Evolutionary conservation across 495 filamentous ascomycete species (phyloP), one percentile per base, ranked within the genome.

Genomic region (Penicillium coffeae): DNA sequence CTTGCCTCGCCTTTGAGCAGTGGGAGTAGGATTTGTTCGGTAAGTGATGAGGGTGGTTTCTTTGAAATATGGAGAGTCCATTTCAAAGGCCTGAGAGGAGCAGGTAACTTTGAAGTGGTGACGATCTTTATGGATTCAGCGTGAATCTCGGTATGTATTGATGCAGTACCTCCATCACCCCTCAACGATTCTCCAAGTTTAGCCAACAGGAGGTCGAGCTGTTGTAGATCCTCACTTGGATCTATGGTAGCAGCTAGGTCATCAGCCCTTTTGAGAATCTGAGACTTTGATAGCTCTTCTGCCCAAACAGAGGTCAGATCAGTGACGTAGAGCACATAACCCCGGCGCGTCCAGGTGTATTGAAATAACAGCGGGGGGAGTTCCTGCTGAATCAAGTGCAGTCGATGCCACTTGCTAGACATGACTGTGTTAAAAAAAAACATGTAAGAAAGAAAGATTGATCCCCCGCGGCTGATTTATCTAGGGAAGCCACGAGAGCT

Each of bases 221-320:
- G 89, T 20, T 82, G 76, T 8, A 72, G 58, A 50, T 85, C 86
- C 59, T 92, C 88, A 52, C 79, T 85, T 1, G 93, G 86, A 65
- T 98, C 93, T 47, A 98, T 96, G 25, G 84, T 85, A 5, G 87
- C 87, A 32, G 82, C 75, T 51, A 81, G 72, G 8, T 82, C 70
- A 15, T 83, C 67, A 18, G 87, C 88, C 45, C 86, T 77, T 32
- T 74, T 64, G 19, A 87, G 62, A 45, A 97, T 89, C 1, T 76
- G 74, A 39, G 66, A 65, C 21, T 79, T 75, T 32, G 82, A 72
- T 25, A 95, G 68, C 14, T 59, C 69, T 69, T 96, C 90, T 3
- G 74, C 74, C 93, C 93, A 98, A n/a, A 96, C 66, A 48, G 82
- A 75, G 59, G 83, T 86, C 14, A 97, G 78, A 65, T 98, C 93